These are phyloP conservation scores for Aspergillus ibericus DNA, from an alignment of 2,329 filamentous ascomycete species.

Conservation along the genomic window DNA sequence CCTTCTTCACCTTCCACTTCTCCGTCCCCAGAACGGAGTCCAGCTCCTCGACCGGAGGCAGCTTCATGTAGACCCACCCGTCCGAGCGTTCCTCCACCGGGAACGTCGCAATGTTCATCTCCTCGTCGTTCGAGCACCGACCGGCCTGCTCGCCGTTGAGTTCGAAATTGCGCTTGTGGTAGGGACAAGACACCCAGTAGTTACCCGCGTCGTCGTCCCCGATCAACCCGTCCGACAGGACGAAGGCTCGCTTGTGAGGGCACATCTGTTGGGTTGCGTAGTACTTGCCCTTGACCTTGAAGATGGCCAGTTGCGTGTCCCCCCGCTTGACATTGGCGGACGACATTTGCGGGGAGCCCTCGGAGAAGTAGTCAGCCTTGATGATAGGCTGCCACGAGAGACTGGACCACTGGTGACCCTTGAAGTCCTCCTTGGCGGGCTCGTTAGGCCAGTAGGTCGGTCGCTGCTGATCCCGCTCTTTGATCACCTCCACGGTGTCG, in stretches of 20 bases:
- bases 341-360: slow-evolving; percentile 66
- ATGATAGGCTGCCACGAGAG: slow-evolving; percentile 80
- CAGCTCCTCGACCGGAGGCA: slow-evolving; percentile 78
- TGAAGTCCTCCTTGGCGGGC: slow-evolving; percentile 69
- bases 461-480: slow-evolving; percentile 70
- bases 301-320: slow-evolving; percentile 85
- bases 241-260: slow-evolving; percentile 85
- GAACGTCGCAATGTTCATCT: slow-evolving; percentile 80
- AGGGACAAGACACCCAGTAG: slow-evolving; percentile 84
- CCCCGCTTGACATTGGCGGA: slow-evolving; percentile 78
- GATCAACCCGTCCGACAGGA: slow-evolving; percentile 81
- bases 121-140: slow-evolving; percentile 71
- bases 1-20: slow-evolving; percentile 75
- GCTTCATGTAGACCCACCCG: slow-evolving; percentile 74
- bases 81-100: slow-evolving; percentile 71
- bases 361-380: slow-evolving; percentile 66
- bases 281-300: slow-evolving; percentile 76
- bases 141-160: slow-evolving; percentile 66
- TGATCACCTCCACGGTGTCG: slow-evolving; percentile 67
- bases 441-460: slow-evolving; percentile 77
- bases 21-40: slow-evolving; percentile 75
- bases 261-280: slow-evolving; percentile 94
- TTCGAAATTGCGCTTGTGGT: slow-evolving; percentile 88
- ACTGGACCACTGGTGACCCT: slow-evolving; percentile 62
- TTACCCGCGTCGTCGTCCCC: slow-evolving; percentile 61